Conservation (phyloP, 2,329 filamentous ascomycete species). For the Fusarium sp. region DNA sequence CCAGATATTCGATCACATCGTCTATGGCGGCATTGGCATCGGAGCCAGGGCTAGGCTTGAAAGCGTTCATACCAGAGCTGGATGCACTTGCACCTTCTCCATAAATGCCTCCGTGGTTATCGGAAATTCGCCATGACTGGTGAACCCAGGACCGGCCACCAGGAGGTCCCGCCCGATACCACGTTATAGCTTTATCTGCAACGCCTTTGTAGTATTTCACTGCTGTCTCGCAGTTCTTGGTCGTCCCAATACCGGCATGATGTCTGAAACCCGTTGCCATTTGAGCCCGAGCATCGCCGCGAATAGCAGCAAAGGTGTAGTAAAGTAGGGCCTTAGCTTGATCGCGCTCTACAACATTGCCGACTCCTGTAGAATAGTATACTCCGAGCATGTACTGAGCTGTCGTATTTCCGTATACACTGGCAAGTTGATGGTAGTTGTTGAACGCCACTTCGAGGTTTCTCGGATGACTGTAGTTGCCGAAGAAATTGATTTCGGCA, state of each 20-base stretch:
- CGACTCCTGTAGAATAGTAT: conserved; percentile 94
- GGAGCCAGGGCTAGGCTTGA: conserved; percentile 76
- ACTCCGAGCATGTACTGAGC: conserved; percentile 96
- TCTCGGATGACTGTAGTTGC: conserved; percentile 88
- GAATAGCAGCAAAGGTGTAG: conserved; percentile 90
- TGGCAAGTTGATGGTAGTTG: conserved; percentile 82
- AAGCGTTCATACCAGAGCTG: conserved; percentile 85
- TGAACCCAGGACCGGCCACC: conserved; percentile 82
- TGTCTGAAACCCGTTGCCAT: conserved; percentile 94
- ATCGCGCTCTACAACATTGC: conserved; percentile 80
- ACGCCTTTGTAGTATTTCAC: conserved; percentile 91
- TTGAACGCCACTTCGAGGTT: conserved; percentile 83
- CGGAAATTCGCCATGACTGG: conserved; percentile 86
- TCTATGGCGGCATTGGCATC: conserved; percentile 88
- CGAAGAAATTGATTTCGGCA: conserved; percentile 96
- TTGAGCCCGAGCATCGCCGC: conserved; percentile 84
- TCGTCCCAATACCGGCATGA: conserved; percentile 84
- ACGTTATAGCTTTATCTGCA: conserved; percentile 90
- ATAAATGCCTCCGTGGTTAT: conserved; percentile 91
- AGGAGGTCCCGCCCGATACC: conserved; percentile 89
- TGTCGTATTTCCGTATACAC: conserved; percentile 83
- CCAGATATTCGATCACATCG: conserved; percentile 93
- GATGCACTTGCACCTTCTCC: conserved; percentile 93
- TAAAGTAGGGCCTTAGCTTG: conserved; percentile 94
- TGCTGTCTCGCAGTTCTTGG: conserved; percentile 86